Percentiles rank a stretch among this genome's conserved stretches.
Conservation (phyloP, 208 protist genomes). For the Trypanosoma lewisi region DNA sequence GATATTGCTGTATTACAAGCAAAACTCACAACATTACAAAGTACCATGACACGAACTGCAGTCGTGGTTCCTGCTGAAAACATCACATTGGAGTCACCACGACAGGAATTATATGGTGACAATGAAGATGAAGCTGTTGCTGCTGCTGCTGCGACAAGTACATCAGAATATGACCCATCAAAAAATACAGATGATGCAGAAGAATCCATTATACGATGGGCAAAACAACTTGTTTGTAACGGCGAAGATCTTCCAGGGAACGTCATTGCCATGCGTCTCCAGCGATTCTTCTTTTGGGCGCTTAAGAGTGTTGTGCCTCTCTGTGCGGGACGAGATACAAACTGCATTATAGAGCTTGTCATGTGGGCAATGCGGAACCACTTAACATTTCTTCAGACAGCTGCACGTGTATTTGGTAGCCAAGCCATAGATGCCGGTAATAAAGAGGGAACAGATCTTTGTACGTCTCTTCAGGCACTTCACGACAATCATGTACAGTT, state of each 20-base stretch:
- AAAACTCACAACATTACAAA: conserved; percentile 49
- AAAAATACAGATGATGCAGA: conserved; percentile 1
- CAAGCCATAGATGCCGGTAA: conserved; percentile 1
- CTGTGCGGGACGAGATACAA: conserved; percentile 18
- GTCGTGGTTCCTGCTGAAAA: conserved; percentile 21
- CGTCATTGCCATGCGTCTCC: conserved; percentile 26
- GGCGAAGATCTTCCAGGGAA: conserved; percentile 20
- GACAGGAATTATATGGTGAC: conserved; percentile 15
- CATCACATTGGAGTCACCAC: conserved; percentile 1
- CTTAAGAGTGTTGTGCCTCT: conserved; percentile 38
- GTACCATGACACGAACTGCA: conserved; percentile 21
- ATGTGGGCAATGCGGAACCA: conserved; percentile 32
- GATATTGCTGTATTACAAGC: conserved; percentile 58
- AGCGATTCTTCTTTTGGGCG: conserved; percentile 42
- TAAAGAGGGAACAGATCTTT: conserved; percentile 6
- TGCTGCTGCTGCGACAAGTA: no score
- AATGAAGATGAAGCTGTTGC: not conserved
- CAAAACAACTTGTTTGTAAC: conserved; percentile 23
- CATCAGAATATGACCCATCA: not conserved
- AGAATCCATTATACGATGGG: conserved; percentile 28
- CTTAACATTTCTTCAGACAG: conserved; percentile 24
- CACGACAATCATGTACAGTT: conserved; percentile 10
- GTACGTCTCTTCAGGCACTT: conserved; percentile 10
- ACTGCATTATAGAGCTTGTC: conserved; percentile 41
- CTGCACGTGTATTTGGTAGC: conserved; percentile 23